phyloP scores from a whole-genome alignment of 2,329 filamentous ascomycete genomes.

The Penicillium thymicola region DNA sequence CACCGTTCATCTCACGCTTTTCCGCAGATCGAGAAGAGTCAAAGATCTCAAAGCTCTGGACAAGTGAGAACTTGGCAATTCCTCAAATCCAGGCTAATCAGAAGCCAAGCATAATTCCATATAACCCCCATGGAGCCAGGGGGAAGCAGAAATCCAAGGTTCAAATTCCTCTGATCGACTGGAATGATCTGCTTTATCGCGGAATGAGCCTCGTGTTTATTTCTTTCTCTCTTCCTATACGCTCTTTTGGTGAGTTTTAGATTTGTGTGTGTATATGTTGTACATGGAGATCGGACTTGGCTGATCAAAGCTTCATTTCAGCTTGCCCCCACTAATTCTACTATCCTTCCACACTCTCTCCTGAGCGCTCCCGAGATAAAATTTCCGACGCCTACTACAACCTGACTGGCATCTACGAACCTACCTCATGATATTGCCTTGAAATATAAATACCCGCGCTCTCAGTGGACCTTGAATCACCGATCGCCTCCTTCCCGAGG shows the following conservation, averaged over 20 bases:
- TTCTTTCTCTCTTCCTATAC: slow-evolving; percentile 5
- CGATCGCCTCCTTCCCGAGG: slow-evolving; percentile 22
- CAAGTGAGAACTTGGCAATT: not conserved
- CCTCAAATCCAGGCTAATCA: not conserved
- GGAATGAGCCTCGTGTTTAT: slow-evolving; percentile 7
- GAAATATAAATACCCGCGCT: slow-evolving; percentile 27
- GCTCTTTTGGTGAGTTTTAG: slow-evolving; percentile 1
- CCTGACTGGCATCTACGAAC: not conserved
- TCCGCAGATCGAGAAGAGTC: not conserved
- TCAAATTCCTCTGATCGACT: slow-evolving; percentile 8
- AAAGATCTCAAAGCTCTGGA: not conserved
- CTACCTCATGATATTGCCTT: slow-evolving; percentile 28
- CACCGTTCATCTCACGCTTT: slow-evolving; percentile 11
- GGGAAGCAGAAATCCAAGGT: not conserved
- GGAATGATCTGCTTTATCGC: slow-evolving; percentile 12
- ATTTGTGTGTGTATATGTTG: not conserved
- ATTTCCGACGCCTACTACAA: not conserved
- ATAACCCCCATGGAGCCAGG: not conserved
- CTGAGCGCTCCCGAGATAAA: not conserved
- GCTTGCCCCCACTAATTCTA: slow-evolving; percentile 10
- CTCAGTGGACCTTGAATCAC: slow-evolving; percentile 29
- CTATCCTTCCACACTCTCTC: slow-evolving; percentile 2
- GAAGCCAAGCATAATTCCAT: not conserved
- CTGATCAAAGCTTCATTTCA: slow-evolving; percentile 10
- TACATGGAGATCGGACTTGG: not conserved